A percentile compares a stretch with the other conserved stretches of the same genome.
Conservation (phyloP, 1,284 basidiomycete species). For the Sanguinoderma infundibulare region DNA sequence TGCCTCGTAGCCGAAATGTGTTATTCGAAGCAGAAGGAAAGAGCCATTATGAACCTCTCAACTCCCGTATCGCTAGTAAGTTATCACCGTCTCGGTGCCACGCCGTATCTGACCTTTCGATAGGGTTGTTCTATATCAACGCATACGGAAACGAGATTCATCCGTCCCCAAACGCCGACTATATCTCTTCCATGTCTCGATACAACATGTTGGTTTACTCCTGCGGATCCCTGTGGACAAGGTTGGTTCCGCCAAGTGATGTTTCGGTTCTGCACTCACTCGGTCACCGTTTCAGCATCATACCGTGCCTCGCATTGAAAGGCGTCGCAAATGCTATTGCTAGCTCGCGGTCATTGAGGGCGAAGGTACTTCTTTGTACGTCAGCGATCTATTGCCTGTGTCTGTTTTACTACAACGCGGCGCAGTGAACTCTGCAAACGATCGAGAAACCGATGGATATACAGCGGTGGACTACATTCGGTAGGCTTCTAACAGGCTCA, state of each 20-base stretch:
- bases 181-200: conserved; percentile 66
- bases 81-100: conserved; percentile 7
- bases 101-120: neutral
- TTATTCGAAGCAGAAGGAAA: conserved; percentile 66
- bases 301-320: conserved; percentile 88
- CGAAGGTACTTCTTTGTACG: conserved; percentile 86
- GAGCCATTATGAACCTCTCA: conserved; percentile 60
- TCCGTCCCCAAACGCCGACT: conserved; percentile 86
- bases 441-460: conserved; percentile 91
- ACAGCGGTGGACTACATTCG: conserved; percentile 84
- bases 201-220: conserved; percentile 86
- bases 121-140: conserved; percentile 93
- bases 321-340: conserved; percentile 86
- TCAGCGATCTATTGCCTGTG: conserved; percentile 6
- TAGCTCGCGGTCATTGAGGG: conserved; percentile 68
- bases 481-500: conserved; percentile 48
- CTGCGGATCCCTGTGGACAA: conserved; percentile 93
- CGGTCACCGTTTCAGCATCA: conserved; percentile 53
- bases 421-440: conserved; percentile 87
- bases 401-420: conserved; percentile 3
- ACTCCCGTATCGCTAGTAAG: conserved; percentile 71
- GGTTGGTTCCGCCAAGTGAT: conserved; percentile 48
- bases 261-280: neutral
- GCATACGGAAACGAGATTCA: conserved; percentile 91
- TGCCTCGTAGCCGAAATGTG: conserved; percentile 59